Evolutionary conservation across 768 basidiomycete genomes (phyloP), one percentile per base, ranked within the genome.

Genomic region (Amanita rimosa): DNA sequence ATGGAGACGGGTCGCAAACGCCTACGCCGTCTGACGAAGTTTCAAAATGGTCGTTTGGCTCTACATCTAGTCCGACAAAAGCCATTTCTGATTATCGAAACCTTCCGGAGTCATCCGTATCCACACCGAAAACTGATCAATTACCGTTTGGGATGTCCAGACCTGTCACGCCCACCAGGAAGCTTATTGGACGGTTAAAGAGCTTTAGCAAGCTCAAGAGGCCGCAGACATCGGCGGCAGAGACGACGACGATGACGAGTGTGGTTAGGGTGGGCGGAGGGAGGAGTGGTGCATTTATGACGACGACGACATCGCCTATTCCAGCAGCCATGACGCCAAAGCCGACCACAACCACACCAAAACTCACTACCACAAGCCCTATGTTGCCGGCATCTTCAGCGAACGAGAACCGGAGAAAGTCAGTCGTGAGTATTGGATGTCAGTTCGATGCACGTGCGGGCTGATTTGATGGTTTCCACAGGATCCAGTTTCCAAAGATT

Each of bases 101-200:
- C 11, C 10, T n/a, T 1, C 10, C 24, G 4, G 19, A 26, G 41
- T 3, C 10, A 39, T 1, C 38, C 10, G 9, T 17, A 11, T 19
- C 17, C 10, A 21, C 17, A 4, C 10, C 21, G 8, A 39, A 19
- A 21, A 9, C 10, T 13, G 21, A 37, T 40, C 47, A 47, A 36
- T 27, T 46, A 21, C 26, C 48, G 42, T 31, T 43, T 24, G 51
- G 37, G 4, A 48, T 9, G 19, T 37, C 33, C 3, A 44, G 42
- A 10, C 49, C 52, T 33, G 21, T 40, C 1, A 51, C 52, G 19
- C 74, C 78, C 0, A 68, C 57, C 47, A 78, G 75, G 3, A 75
- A 85, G 1, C 63, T 93, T 47, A 93, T 94, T 75, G 86, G 89
- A 0, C 76, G 85, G 53, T 63, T 93, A 51, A 87, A 82, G 62